Conservation (phyloP, 2,329 filamentous ascomycete genomes). For the Botrytis tulipae region DNA sequence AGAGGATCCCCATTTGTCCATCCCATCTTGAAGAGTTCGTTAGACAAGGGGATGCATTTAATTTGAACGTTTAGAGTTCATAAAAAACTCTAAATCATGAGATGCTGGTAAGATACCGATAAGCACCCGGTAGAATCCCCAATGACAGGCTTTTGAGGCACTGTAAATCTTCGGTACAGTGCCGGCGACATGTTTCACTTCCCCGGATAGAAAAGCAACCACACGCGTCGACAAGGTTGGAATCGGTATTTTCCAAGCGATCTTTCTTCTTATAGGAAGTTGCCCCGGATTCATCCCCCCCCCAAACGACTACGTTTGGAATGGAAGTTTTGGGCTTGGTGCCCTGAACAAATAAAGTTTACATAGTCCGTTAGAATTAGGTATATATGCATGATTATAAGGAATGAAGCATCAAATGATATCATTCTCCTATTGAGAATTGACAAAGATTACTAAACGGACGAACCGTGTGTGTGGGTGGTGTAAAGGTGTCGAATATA, state of each 20-base stretch:
- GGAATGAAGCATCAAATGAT: background rate
- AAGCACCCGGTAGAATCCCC: background rate
- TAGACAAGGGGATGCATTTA: background rate
- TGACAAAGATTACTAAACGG: background rate
- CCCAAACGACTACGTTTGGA: background rate
- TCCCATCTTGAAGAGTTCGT: background rate
- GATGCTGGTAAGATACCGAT: background rate
- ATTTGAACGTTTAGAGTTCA: background rate
- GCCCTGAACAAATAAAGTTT: background rate
- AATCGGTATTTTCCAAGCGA: background rate
- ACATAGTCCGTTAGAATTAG: background rate
- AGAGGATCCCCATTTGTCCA: background rate
- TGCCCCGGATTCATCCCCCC: background rate
- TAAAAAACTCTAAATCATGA: background rate
- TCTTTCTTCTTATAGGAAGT: background rate
- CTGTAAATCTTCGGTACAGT: slow-evolving; percentile 3
- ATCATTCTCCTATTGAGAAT: background rate
- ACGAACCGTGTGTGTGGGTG: background rate
- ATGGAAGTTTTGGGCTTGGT: background rate
- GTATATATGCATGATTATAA: background rate
- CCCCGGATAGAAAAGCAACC: background rate
- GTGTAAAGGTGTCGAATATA: background rate
- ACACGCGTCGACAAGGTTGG: slow-evolving; percentile 10
- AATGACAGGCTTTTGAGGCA: background rate
- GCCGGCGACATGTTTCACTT: slow-evolving; percentile 10